phyloP scores from a whole-genome alignment of 441 rosid species.

The Erodium moschatum region DNA sequence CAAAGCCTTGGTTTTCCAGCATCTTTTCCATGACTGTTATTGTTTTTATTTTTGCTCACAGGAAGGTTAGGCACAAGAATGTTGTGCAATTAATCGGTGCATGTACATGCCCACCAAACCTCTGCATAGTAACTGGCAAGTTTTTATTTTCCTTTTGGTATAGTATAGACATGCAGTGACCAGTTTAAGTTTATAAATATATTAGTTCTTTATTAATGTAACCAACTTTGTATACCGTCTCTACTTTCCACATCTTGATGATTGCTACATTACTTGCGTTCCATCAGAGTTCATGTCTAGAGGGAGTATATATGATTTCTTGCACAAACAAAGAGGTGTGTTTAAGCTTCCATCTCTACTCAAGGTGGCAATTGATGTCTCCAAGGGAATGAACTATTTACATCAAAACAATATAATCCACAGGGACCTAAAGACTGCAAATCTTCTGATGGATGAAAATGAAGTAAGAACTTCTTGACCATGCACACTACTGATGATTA shows the following conservation, averaged over 20 bases:
- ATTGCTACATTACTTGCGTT: constrained; percentile 13
- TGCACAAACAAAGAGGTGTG: constrained; percentile 73
- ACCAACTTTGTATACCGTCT: constrained; percentile 14
- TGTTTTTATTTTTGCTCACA: constrained; percentile 29
- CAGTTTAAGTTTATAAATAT: neutral
- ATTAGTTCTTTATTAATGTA: neutral
- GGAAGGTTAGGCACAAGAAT: constrained; percentile 92
- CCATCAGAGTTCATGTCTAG: constrained; percentile 69
- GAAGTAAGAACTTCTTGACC: constrained; percentile 31
- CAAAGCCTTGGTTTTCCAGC: neutral
- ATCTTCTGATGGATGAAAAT: constrained; percentile 96
- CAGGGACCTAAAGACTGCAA: constrained; percentile 89
- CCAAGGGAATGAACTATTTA: constrained; percentile 91
- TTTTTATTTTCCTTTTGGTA: constrained; percentile 12
- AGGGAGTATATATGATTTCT: constrained; percentile 79
- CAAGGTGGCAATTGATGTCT: constrained; percentile 74
- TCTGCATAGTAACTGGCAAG: constrained; percentile 85
- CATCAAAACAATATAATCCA: constrained; percentile 93
- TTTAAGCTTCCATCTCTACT: constrained; percentile 69
- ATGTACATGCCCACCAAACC: constrained; percentile 68
- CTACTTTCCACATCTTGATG: constrained; percentile 20
- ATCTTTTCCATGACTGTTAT: neutral
- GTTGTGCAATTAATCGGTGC: constrained; percentile 96
- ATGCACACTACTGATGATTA: neutral
- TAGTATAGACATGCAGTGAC: neutral